These are phyloP conservation scores for Butyriboletus appendiculatus DNA, from an alignment of 1,284 basidiomycete species.

Conservation along the genomic window DNA sequence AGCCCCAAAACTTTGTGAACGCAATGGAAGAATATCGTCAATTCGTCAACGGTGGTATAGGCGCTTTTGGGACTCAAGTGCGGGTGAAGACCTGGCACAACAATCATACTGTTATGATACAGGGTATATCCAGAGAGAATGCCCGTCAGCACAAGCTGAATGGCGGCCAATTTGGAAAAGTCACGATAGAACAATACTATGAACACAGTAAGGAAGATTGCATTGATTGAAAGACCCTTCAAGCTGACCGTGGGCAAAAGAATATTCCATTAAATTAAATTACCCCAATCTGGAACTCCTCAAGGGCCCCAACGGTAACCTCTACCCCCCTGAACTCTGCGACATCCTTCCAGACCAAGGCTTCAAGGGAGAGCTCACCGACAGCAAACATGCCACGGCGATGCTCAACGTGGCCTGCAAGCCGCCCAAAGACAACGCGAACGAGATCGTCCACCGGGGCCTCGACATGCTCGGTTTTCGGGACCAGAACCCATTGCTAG, in stretches of 20 bases:
- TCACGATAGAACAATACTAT: constrained; percentile 69
- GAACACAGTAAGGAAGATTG: constrained; percentile 46
- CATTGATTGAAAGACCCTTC: not conserved
- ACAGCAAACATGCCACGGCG: constrained; percentile 57
- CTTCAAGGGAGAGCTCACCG: constrained; percentile 67
- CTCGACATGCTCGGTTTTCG: constrained; percentile 62
- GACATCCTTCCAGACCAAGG: constrained; percentile 68
- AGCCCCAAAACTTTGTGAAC: constrained; percentile 57
- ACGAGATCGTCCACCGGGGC: constrained; percentile 56
- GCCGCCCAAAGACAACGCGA: constrained; percentile 65
- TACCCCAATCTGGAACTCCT: constrained; percentile 59
- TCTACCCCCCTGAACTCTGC: constrained; percentile 70
- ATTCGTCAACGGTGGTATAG: constrained; percentile 48
- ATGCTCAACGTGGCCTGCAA: constrained; percentile 73
- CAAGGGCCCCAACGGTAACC: constrained; percentile 58
- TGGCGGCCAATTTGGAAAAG: constrained; percentile 42
- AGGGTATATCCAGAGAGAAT: constrained; percentile 45
- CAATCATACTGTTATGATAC: constrained; percentile 61
- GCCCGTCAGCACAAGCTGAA: constrained; percentile 45
- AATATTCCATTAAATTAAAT: constrained; percentile 53
- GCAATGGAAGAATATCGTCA: constrained; percentile 54
- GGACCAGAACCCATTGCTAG: constrained; percentile 42
- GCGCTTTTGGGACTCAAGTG: constrained; percentile 59
- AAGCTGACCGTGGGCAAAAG: constrained; percentile 37
- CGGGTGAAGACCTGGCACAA: constrained; percentile 59